phyloP scores from a whole-genome alignment of 1,139 yeast species.

The Debaryomyces sp. region DNA sequence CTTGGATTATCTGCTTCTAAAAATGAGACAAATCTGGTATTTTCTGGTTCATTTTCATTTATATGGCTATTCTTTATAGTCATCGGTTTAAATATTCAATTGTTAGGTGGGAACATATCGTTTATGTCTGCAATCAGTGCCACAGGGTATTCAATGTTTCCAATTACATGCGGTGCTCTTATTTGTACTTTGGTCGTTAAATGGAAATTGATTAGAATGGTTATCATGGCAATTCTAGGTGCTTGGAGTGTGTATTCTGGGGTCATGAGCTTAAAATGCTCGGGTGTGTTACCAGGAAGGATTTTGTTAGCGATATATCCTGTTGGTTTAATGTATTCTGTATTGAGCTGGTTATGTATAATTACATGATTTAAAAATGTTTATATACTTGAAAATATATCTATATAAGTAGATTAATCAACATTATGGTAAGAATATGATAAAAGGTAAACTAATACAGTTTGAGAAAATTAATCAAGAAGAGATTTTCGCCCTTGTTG shows the following conservation, averaged over 20 bases:
- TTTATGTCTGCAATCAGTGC: slow-evolving; percentile 82
- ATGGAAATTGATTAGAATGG: slow-evolving; percentile 57
- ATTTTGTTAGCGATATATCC: slow-evolving; percentile 78
- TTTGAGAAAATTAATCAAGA: not conserved
- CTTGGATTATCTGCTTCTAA: slow-evolving; percentile 48
- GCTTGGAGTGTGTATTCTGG: slow-evolving; percentile 77
- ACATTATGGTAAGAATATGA: too few relatives aligned
- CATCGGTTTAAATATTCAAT: slow-evolving; percentile 70
- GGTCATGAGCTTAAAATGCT: slow-evolving; percentile 63
- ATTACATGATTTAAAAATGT: slow-evolving; percentile 39
- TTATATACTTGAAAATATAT: not conserved
- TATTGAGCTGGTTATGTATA: slow-evolving; percentile 78
- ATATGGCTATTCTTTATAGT: slow-evolving; percentile 60
- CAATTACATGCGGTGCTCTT: slow-evolving; percentile 67
- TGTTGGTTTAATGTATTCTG: slow-evolving; percentile 71
- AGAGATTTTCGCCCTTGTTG: slow-evolving; percentile 11
- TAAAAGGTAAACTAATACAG: not conserved
- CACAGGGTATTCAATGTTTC: slow-evolving; percentile 81
- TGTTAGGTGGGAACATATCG: slow-evolving; percentile 69
- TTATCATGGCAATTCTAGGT: slow-evolving; percentile 54
- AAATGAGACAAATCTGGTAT: slow-evolving; percentile 45
- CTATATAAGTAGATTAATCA: not conserved
- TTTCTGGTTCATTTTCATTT: slow-evolving; percentile 52
- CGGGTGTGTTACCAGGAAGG: slow-evolving; percentile 71
- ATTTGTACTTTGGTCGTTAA: slow-evolving; percentile 56